phyloP scores from a whole-genome alignment of 768 basidiomycete genomes.

The Pisolithus albus region DNA sequence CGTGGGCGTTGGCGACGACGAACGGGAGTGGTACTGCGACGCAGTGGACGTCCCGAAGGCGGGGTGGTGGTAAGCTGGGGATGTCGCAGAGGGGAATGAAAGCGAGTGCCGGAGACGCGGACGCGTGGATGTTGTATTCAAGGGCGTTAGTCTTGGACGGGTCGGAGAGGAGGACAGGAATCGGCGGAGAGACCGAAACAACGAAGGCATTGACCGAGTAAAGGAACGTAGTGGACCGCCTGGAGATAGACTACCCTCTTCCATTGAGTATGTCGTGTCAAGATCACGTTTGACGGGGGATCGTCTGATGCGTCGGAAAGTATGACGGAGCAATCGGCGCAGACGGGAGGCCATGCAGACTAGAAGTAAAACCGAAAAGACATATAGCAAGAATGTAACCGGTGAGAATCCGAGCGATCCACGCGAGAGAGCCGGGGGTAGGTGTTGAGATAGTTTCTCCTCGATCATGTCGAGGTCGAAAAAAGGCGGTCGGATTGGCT shows the following conservation, averaged over 20 bases:
- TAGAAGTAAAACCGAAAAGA: slow-evolving; percentile 37
- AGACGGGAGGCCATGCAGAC: slow-evolving; percentile 47
- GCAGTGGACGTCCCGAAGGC: slow-evolving; percentile 26
- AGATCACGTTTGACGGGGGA: slow-evolving; percentile 28
- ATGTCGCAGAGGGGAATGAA: not conserved
- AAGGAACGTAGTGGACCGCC: slow-evolving; percentile 14
- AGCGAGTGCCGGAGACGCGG: no score
- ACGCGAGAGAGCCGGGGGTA: slow-evolving; percentile 56
- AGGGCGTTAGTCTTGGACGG: slow-evolving; percentile 19
- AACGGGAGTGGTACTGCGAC: slow-evolving; percentile 28
- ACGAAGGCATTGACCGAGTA: slow-evolving; percentile 11
- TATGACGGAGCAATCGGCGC: slow-evolving; percentile 46
- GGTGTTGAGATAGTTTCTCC: slow-evolving; percentile 55
- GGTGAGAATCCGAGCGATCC: slow-evolving; percentile 69
- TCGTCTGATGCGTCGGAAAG: slow-evolving; percentile 40
- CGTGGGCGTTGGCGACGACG: slow-evolving; percentile 21
- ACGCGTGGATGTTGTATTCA: slow-evolving; percentile 6
- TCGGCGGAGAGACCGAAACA: slow-evolving; percentile 24
- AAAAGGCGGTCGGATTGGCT: slow-evolving; percentile 60
- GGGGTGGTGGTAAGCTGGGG: slow-evolving; percentile 10
- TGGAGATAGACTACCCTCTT: slow-evolving; percentile 33
- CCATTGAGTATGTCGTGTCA: slow-evolving; percentile 35
- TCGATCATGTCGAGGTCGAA: slow-evolving; percentile 55
- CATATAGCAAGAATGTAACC: slow-evolving; percentile 53
- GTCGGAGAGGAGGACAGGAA: slow-evolving; percentile 16